Base-by-base conservation (phyloP, 2,329 filamentous ascomycete genomes). In the Botryosphaeria agaves region DNA sequence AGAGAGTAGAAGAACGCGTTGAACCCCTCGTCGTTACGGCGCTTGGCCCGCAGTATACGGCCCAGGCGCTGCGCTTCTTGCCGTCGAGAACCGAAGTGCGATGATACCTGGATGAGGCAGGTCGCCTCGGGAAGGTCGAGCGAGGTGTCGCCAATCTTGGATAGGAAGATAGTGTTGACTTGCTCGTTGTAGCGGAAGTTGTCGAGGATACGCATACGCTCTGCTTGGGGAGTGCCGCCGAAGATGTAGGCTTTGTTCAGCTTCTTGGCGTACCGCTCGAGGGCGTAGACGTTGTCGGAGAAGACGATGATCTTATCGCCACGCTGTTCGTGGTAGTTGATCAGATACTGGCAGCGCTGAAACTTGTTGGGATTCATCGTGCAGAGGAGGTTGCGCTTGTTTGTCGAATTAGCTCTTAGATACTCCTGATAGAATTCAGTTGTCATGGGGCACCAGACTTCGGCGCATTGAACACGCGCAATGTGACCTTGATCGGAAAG, bases 371-470 rank as follows among this genome's bases (percentile, higher is more conserved):
- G 89, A 45, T 98, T 98, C 85, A 98, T 95, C 40, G 91, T 91
- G 44, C 89, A 94, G 2, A 95, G 69, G 5, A 82, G 53, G 6
- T 67, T 65, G 19, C 69, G 64, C 49, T 78, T 78, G 36, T 73
- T 64, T 11, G 71, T 72, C 8, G 72, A 74, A 37, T 72, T 36
- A 5, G 57, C 70, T 32, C 70, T 64, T 35, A 95, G 69, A 55
- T 95, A 98, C 51, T 95, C 83, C 12, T 83, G 77, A 52, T 94
- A 95, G 50, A 98, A 98, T 43, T 98, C 89, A 0, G 85, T 89
- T 0, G 89, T 92, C 89, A 98, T 98, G 2, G 87, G 84, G 48
- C 89, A 98, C 89, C 89, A 98, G 5, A 98, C 89, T 54, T 98
- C 89, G 9, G 89, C 89, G 52, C 89, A 98, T 53, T 98, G 89